Conservation (phyloP, 1,139 yeast species). For the Yamadazyma taylorii region DNA sequence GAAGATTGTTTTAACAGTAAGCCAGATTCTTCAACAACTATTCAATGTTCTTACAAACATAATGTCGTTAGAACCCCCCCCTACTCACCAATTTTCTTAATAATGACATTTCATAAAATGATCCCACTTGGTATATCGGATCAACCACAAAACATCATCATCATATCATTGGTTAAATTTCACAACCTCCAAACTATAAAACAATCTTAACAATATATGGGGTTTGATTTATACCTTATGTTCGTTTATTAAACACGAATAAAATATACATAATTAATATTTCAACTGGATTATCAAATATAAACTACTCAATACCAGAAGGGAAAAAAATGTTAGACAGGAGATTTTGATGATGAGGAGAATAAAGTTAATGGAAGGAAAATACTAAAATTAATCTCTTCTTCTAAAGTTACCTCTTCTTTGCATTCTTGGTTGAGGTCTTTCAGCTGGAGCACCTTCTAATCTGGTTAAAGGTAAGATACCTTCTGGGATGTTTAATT, state of each 20-base stretch:
- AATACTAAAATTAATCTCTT: constrained; percentile 38
- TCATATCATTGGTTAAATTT: too few relatives aligned
- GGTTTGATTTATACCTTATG: constrained; percentile 5
- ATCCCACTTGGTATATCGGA: too few relatives aligned
- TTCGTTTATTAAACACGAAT: constrained; percentile 20
- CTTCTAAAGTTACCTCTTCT: constrained; percentile 49
- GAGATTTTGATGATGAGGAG: constrained; percentile 1
- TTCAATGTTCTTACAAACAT: too few relatives aligned
- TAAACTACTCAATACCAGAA: constrained; percentile 4
- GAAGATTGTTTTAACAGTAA: too few relatives aligned
- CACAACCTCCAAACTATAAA: too few relatives aligned
- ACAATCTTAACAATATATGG: too few relatives aligned
- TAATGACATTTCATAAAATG: too few relatives aligned
- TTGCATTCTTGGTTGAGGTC: constrained; percentile 55
- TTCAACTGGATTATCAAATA: constrained; percentile 9
- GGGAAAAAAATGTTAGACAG: background rate
- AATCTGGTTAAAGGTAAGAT: constrained; percentile 98
- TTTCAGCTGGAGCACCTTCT: constrained; percentile 89
- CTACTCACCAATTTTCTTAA: too few relatives aligned
- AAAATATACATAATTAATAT: constrained; percentile 16
- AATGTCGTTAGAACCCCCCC: too few relatives aligned
- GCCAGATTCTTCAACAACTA: too few relatives aligned
- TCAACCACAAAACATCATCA: too few relatives aligned
- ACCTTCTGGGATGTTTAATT: constrained; percentile 98
- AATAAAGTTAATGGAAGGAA: too few relatives aligned